Evolutionary conservation across 139 green algal species (phyloP), one percentile per base, ranked within the genome.

Genomic region (Choricystis sp.): DNA sequence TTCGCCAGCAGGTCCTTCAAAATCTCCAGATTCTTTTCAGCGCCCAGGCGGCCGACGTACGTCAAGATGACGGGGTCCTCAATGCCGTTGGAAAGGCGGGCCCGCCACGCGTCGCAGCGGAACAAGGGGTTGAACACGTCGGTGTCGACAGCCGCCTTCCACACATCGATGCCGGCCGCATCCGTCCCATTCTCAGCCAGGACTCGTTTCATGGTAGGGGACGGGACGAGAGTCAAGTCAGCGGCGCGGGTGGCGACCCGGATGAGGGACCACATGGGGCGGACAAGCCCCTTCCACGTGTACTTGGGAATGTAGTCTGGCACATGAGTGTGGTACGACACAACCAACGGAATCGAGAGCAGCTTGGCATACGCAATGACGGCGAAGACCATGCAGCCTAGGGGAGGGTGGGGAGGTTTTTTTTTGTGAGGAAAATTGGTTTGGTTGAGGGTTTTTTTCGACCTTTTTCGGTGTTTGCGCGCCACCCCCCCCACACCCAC

Each of bases 271-370:
- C 90, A 97, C 86, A 95, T 92, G 27, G 86, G 83, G 26, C 72
- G 64, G 30, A 96, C 86, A 24, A 97, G 76, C 30, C 83, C 85
- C 55, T 66, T 62, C 73, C 85, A 83, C 21, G 83, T 88, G 73
- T 91, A 75, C 65, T 69, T 72, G 2, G 86, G 86, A 63, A 95
- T 88, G 83, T 96, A 96, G 68, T 94, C 79, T 2, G 93, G 93
- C 25, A 99, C 84, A 76, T 99, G 93, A 1, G 93, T 99, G 81
- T 99, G 93, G 75, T 99, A 99, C 14, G 81, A 91, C 59, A 97
- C 78, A 31, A 93, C 80, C n/a, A 98, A 74, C 1, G 93, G 89
- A 9, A 88, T 72, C 48, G 75, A 75, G 26, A 97, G 76, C 59
- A 97, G 67, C 58, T 89, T 88, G 4, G 86, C 78, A 70, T 96